Conservation (phyloP, 139 green algal species). For the Yamagishiella unicocca region DNA sequence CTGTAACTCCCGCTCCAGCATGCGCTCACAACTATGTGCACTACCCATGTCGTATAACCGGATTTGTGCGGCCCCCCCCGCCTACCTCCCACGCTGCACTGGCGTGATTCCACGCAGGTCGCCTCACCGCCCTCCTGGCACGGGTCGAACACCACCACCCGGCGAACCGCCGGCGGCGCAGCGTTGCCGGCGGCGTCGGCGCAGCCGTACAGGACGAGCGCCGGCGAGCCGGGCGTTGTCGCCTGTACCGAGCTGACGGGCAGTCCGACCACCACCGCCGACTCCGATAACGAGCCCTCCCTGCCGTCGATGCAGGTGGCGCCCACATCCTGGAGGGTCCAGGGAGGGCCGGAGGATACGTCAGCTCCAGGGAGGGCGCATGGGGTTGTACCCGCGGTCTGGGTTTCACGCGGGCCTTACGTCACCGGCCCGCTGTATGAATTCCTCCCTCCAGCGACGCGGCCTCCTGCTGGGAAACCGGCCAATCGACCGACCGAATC, state of each 20-base stretch:
- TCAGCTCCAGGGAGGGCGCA: background rate
- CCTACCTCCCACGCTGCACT: conserved; percentile 15
- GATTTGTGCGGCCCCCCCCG: too few relatives aligned
- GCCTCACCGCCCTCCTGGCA: conserved; percentile 15
- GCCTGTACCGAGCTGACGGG: background rate
- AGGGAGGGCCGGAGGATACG: too few relatives aligned
- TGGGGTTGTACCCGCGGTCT: background rate
- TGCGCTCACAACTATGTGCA: too few relatives aligned
- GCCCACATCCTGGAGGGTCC: conserved; percentile 5
- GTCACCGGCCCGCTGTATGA: background rate
- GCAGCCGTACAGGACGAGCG: conserved; percentile 39
- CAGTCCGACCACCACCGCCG: background rate
- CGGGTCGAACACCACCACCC: conserved; percentile 11
- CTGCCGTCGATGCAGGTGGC: background rate
- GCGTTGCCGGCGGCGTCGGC: conserved; percentile 19
- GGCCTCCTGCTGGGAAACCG: background rate
- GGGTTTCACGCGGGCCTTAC: background rate
- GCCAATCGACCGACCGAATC: background rate
- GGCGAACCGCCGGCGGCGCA: background rate
- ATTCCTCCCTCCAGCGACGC: background rate
- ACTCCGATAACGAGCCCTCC: background rate
- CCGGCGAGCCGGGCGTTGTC: conserved; percentile 4
- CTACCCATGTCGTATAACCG: too few relatives aligned
- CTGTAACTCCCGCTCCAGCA: too few relatives aligned
- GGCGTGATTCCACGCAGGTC: background rate